These are phyloP conservation scores for Galerina marginata DNA, from an alignment of 768 basidiomycete genomes.

Conservation along the genomic window DNA sequence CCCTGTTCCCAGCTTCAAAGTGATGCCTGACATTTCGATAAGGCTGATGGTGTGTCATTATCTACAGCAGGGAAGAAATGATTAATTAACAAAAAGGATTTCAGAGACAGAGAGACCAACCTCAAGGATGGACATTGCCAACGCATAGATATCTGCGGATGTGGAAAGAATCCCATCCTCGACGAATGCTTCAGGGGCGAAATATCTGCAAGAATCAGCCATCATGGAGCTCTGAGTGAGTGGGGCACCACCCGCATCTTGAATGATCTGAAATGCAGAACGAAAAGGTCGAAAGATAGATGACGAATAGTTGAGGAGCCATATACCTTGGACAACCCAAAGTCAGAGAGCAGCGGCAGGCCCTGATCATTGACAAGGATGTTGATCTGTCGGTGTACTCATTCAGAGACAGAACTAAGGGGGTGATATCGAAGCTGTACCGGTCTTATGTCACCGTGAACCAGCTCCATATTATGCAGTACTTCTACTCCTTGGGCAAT, in stretches of 20 bases:
- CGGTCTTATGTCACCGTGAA: constrained; percentile 61
- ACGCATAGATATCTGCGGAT: constrained; percentile 58
- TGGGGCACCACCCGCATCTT: constrained; percentile 61
- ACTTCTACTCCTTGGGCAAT: constrained; percentile 53
- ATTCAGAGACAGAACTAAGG: no score
- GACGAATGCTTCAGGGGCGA: constrained; percentile 60
- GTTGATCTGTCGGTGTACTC: constrained; percentile 42
- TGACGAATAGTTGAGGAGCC: not conserved
- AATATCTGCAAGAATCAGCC: constrained; percentile 54
- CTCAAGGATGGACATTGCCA: constrained; percentile 64
- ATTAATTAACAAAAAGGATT: not conserved
- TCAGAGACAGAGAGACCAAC: constrained; percentile 31
- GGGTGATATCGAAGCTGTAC: constrained; percentile 30
- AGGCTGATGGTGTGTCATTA: constrained; percentile 59
- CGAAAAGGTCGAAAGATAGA: not conserved
- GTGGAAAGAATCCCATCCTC: constrained; percentile 53
- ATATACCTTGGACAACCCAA: constrained; percentile 57
- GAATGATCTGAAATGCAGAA: constrained; percentile 46
- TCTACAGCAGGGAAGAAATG: constrained; percentile 32
- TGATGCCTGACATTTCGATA: constrained; percentile 56
- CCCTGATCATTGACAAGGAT: constrained; percentile 51
- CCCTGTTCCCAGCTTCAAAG: constrained; percentile 54
- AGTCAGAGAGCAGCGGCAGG: constrained; percentile 58
- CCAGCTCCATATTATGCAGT: constrained; percentile 55
- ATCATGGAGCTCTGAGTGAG: constrained; percentile 58